Conservation (phyloP, 148 eudicot species). For the Rhododendron molle region DNA sequence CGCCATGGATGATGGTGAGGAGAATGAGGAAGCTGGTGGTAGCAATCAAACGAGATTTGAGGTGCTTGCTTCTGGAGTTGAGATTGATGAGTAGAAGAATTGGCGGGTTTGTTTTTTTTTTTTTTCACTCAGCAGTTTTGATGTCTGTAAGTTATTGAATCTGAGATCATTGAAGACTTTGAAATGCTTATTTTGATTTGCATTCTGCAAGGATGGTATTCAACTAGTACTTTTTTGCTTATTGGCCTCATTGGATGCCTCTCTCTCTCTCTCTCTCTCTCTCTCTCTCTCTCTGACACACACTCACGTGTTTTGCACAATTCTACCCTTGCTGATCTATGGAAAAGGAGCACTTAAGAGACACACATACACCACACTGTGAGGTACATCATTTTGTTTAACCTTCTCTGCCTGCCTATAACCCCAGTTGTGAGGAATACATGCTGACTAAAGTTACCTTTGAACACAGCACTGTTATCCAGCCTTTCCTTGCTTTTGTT, state of each 20-base stretch:
- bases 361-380: not conserved
- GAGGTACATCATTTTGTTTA: not conserved
- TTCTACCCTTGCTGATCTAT: not conserved
- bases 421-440: not conserved
- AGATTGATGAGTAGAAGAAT: slow-evolving; percentile 26
- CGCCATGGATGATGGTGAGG: slow-evolving; percentile 51
- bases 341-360: not conserved
- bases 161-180: not conserved
- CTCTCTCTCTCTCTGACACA: no score
- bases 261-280: no score
- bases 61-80: slow-evolving; percentile 45
- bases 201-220: no score
- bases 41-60: slow-evolving; percentile 37
- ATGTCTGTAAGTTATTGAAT: not conserved
- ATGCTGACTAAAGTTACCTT: not conserved
- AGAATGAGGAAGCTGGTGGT: slow-evolving; percentile 18
- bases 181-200: not conserved
- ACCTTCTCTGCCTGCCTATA: not conserved
- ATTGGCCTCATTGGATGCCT: no score
- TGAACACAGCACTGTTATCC: not conserved
- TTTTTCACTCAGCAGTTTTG: not conserved
- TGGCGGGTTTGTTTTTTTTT: not conserved
- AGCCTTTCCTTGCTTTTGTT: not conserved
- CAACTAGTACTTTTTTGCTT: no score
- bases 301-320: not conserved